These are phyloP conservation scores for Tylopilus felleus DNA, from an alignment of 768 basidiomycete species.

Conservation along the genomic window DNA sequence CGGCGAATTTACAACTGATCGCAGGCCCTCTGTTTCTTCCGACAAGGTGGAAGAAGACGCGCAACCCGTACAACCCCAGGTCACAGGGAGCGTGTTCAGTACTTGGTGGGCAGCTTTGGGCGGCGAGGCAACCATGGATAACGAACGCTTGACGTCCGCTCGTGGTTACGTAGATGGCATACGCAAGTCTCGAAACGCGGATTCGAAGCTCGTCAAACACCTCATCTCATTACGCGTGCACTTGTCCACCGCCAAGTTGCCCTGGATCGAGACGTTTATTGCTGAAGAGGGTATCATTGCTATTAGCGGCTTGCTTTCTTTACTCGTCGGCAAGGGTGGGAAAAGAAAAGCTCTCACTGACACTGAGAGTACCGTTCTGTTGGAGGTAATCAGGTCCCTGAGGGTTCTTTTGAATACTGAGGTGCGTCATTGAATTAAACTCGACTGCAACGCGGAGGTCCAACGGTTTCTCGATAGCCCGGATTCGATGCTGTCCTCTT, in stretches of 20 bases:
- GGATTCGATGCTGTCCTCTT: slow-evolving; percentile 69
- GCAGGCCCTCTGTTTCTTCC: slow-evolving; percentile 22
- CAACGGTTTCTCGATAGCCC: slow-evolving; percentile 39
- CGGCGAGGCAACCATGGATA: slow-evolving; percentile 37
- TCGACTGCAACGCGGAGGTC: neutral
- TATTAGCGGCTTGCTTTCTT: slow-evolving; percentile 54
- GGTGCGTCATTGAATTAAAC: slow-evolving; percentile 39
- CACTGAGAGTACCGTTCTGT: slow-evolving; percentile 59
- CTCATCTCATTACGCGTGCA: slow-evolving; percentile 82
- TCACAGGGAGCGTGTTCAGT: slow-evolving; percentile 72
- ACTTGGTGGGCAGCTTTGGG: slow-evolving; percentile 75
- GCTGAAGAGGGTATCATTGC: slow-evolving; percentile 61
- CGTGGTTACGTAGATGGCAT: slow-evolving; percentile 65
- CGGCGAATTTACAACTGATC: slow-evolving; percentile 35
- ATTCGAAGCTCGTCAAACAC: slow-evolving; percentile 67
- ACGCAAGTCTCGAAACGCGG: slow-evolving; percentile 48
- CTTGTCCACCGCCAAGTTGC: slow-evolving; percentile 74
- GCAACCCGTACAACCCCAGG: slow-evolving; percentile 55
- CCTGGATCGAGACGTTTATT: slow-evolving; percentile 75
- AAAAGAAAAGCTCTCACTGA: slow-evolving; percentile 61
- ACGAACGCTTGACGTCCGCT: slow-evolving; percentile 46
- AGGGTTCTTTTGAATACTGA: slow-evolving; percentile 82
- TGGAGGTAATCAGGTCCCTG: slow-evolving; percentile 77
- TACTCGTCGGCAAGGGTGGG: slow-evolving; percentile 64
- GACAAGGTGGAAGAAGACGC: slow-evolving; percentile 30